phyloP scores from a whole-genome alignment of 2,329 filamentous ascomycete species.

The Talaromyces verruculosus region DNA sequence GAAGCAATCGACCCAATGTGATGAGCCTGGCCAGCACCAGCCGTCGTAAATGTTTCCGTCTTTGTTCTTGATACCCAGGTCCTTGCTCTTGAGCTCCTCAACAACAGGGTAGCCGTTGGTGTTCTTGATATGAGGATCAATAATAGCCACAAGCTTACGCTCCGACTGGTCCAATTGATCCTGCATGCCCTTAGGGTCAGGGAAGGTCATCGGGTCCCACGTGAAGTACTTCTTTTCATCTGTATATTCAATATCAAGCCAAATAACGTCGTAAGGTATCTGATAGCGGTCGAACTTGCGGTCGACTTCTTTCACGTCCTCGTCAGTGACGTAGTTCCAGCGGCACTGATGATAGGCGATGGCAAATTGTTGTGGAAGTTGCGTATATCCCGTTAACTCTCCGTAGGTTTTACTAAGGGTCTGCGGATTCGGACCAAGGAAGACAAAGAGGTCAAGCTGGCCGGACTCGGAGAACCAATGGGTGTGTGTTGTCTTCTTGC shows the following conservation, averaged over 20 bases:
- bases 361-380: slow-evolving; percentile 87
- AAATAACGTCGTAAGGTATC: slow-evolving; percentile 98
- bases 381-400: slow-evolving; percentile 86
- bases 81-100: slow-evolving; percentile 79
- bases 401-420: slow-evolving; percentile 80
- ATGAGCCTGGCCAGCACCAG: slow-evolving; percentile 98
- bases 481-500: slow-evolving; percentile 76
- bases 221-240: slow-evolving; percentile 98
- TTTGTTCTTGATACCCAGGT: slow-evolving; percentile 84
- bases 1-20: slow-evolving; percentile 94
- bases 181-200: slow-evolving; percentile 81
- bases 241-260: slow-evolving; percentile 97
- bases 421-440: slow-evolving; percentile 82
- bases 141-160: slow-evolving; percentile 88
- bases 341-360: slow-evolving; percentile 96
- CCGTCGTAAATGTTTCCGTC: slow-evolving; percentile 86
- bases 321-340: slow-evolving; percentile 98
- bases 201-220: slow-evolving; percentile 87
- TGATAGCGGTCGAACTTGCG: slow-evolving; percentile 92
- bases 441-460: slow-evolving; percentile 87
- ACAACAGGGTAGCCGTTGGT: slow-evolving; percentile 72
- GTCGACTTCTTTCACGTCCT: slow-evolving; percentile 95
- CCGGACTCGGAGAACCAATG: slow-evolving; percentile 97
- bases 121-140: slow-evolving; percentile 98
- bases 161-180: slow-evolving; percentile 81